Base-by-base conservation (phyloP, 2,329 filamentous ascomycete genomes). In the Didymella exigua region DNA sequence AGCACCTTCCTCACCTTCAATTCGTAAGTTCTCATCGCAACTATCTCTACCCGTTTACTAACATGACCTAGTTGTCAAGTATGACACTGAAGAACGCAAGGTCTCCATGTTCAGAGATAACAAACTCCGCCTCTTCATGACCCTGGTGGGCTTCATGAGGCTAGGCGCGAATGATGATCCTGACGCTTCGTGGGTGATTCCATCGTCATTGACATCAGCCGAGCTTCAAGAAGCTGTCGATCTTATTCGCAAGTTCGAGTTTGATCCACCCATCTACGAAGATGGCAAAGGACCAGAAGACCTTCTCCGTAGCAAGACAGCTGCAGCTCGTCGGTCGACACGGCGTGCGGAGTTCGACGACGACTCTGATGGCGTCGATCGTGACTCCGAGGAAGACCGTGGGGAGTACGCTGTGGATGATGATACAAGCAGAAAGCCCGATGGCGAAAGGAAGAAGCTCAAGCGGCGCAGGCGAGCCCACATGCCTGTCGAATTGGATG, bases 71-170 rank as follows among this genome's bases (percentile, higher is more conserved):
- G 64, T 74, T 6, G 61, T 64, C 59, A 83, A 81, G 45, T 82
- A 89, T 0, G 86, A 89, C 53, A 86, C 84, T 36, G 85, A 89
- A 40, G 81, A 84, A 43, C 85, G 87, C 34, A 86, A 87, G 45
- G 83, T 82, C 19, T 89, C 91, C 23, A 87, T 96, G 76, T 96
- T 96, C 79, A 96, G 91, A 70, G 96, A 98, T 74, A 87, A 90
- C 9, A 88, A 93, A 67, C 82, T 98, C 2, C 89, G 93, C 29
- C 85, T 98, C 1, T 83, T 99, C 3, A 89, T 98, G 84, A 88
- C 82, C 1, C 81, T 95, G 0, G 81, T 89, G 16, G 90, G 89
- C 0, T 84, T 96, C 58, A 82, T 89, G 66, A 82, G 87, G 45
- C 70, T 85, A 7, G 85, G 84, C 27, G 73, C 78, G 31, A 87